phyloP scores from a whole-genome alignment of 2,329 filamentous ascomycete species.

The Fusarium sp. region DNA sequence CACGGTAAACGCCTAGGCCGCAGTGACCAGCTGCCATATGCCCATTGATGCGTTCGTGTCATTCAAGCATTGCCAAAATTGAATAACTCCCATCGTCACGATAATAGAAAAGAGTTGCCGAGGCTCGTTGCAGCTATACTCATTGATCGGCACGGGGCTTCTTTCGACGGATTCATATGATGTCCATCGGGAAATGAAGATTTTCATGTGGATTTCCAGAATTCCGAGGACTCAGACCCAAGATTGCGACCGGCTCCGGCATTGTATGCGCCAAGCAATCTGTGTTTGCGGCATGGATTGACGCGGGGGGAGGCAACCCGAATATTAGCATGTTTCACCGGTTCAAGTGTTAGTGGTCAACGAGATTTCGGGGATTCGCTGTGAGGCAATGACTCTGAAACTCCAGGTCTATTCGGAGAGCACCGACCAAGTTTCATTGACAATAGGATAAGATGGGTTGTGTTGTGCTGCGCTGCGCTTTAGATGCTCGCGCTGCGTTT shows the following conservation, averaged over 20 bases:
- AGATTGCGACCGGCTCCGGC: constrained; percentile 11
- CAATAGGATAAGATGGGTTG: background rate
- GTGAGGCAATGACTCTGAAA: constrained; percentile 45
- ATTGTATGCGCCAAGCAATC: constrained; percentile 9
- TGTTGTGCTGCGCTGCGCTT: background rate
- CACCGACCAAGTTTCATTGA: constrained; percentile 26
- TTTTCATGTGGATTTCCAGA: constrained; percentile 25
- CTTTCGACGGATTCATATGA: constrained; percentile 8
- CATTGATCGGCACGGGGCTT: constrained; percentile 9
- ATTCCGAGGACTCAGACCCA: constrained; percentile 17
- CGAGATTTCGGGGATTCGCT: constrained; percentile 33
- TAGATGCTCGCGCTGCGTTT: constrained; percentile 1
- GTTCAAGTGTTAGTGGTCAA: constrained; percentile 6
- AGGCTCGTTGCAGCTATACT: constrained; percentile 7
- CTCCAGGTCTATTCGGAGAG: constrained; percentile 25
- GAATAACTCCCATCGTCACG: background rate
- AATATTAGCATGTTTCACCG: constrained; percentile 45
- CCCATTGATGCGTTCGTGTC: constrained; percentile 2
- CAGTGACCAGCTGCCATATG: constrained; percentile 2
- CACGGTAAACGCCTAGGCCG: background rate
- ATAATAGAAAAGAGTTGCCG: background rate
- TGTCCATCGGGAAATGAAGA: constrained; percentile 34
- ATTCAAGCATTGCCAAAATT: background rate
- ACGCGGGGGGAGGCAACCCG: constrained; percentile 41
- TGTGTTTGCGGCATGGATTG: constrained; percentile 39